Evolutionary conservation across 768 basidiomycete genomes (phyloP).

Genomic region (Lactarius quietus): DNA sequence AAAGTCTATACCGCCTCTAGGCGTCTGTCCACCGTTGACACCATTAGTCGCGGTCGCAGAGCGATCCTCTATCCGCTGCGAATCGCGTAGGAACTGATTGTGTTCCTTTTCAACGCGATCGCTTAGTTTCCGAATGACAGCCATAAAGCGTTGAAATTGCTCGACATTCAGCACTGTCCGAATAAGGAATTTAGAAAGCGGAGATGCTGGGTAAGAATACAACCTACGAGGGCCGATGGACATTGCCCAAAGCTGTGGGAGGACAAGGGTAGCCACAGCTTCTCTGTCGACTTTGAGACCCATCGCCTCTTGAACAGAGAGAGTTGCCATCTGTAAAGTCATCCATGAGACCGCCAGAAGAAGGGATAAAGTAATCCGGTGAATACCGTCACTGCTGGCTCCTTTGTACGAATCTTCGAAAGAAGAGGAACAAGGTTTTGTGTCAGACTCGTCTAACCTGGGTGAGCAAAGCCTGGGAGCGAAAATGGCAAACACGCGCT

Average conservation of each 20-base stretch:
- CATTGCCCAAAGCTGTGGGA: conserved; percentile 84
- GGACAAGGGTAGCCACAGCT: conserved; percentile 59
- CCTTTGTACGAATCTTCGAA: conserved; percentile 93
- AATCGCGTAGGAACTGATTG: conserved; percentile 86
- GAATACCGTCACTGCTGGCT: conserved; percentile 87
- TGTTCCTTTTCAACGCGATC: conserved; percentile 93
- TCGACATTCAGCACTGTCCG: conserved; percentile 65
- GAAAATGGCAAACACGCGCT: conserved; percentile 16
- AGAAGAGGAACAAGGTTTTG: conserved; percentile 94
- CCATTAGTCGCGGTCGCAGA: conserved; percentile 47
- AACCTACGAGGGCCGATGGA: conserved; percentile 82
- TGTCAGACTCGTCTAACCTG: conserved; percentile 68
- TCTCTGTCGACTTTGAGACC: conserved; percentile 91
- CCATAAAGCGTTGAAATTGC: conserved; percentile 94
- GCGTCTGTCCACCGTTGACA: conserved; percentile 30
- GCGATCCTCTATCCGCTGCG: conserved; percentile 83
- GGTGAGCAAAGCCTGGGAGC: background rate
- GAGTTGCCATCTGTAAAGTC: conserved; percentile 67
- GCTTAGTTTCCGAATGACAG: conserved; percentile 68
- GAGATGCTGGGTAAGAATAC: conserved; percentile 12
- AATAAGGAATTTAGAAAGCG: background rate
- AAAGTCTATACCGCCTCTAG: conserved; percentile 69
- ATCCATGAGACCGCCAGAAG: background rate
- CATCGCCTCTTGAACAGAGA: conserved; percentile 94
- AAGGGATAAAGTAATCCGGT: background rate